Base-by-base conservation (phyloP, 805 yeast species). In the Wickerhamomyces mucosus region DNA sequence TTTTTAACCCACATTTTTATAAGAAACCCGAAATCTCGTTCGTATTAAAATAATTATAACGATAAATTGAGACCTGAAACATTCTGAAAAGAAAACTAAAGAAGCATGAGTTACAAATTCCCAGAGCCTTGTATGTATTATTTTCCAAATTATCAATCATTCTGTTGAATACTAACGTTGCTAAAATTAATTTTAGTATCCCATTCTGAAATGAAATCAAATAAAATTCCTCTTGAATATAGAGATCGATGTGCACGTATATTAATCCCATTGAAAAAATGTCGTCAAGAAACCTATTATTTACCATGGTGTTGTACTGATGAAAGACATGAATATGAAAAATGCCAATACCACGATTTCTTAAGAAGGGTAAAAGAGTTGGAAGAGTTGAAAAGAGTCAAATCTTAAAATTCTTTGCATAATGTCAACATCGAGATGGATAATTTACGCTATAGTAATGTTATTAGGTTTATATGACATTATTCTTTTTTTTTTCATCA, bases 301-400 rank as follows among this genome's bases (percentile, higher is more conserved):
- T 42, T 75, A 53, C 83, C 83, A 19, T 75, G 81, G 81, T 74
- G 72, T 45, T 83, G 95, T 47, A 65, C 69, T 36, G 78, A 78
- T 41, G 84, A 78, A 59, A 74, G 85, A 53, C 94, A 84, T 46
- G 75, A 67, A 26, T 84, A 86, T 66, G 95, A 83, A 56, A 80
- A 80, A 52, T 83, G 95, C 56, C 81, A 83, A 58, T 79, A 79
- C 54, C 56, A 76, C 55, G 94, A 84, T 53, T 82, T 78, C 62
- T 69, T 75, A 53, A 72, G 92, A 62, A 72, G 95, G 58, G 82
- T 79, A 36, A 65, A 74, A 51, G 88, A 79, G 59, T 63, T 80
- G 55, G 69, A 73, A 48, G 67, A 65, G 36, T 58, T 66, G 43
- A 77, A 75, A 53, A 68, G n/a, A n/a, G n/a, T n/a, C n/a, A n/a